These are phyloP conservation scores for Lipomyces anomalus DNA, from an alignment of 805 yeast genomes.

Conservation along the genomic window DNA sequence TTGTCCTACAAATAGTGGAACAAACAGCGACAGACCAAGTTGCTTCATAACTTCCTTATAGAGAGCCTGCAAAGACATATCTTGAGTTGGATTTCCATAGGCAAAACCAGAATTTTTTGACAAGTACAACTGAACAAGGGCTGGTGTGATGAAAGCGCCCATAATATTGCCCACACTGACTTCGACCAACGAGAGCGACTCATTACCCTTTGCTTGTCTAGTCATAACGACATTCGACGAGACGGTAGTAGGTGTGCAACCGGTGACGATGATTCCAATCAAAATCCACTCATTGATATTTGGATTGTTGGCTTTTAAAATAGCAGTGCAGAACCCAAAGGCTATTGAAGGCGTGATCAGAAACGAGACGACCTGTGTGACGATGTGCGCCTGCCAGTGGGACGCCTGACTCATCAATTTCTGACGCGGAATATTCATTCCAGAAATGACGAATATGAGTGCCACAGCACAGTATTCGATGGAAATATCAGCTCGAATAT, in stretches of 20 bases:
- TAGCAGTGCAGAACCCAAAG: constrained; percentile 66
- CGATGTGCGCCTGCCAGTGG: constrained; percentile 78
- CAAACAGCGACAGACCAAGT: constrained; percentile 73
- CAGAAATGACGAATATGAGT: constrained; percentile 73
- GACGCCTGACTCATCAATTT: constrained; percentile 56
- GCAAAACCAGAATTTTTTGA: constrained; percentile 49
- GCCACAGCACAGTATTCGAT: constrained; percentile 87
- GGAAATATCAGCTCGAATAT: constrained; percentile 64
- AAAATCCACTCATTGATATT: constrained; percentile 70
- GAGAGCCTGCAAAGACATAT: constrained; percentile 39
- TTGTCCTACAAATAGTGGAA: constrained; percentile 87
- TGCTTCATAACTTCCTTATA: constrained; percentile 81
- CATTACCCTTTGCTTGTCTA: constrained; percentile 76
- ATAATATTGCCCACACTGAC: constrained; percentile 78
- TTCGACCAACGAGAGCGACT: constrained; percentile 68
- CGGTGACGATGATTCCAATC: constrained; percentile 76
- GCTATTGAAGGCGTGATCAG: constrained; percentile 64
- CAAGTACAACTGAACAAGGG: constrained; percentile 66
- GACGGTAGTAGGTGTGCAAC: constrained; percentile 87
- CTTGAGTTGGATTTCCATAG: constrained; percentile 76
- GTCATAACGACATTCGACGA: constrained; percentile 93
- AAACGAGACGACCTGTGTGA: constrained; percentile 63
- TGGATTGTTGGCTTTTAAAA: constrained; percentile 50
- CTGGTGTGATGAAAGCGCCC: constrained; percentile 87
- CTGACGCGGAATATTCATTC: constrained; percentile 66